Evolutionary conservation across 176 grass and related monocot genomes (phyloP).

Genomic region (Cenchrus fungigraminus): DNA sequence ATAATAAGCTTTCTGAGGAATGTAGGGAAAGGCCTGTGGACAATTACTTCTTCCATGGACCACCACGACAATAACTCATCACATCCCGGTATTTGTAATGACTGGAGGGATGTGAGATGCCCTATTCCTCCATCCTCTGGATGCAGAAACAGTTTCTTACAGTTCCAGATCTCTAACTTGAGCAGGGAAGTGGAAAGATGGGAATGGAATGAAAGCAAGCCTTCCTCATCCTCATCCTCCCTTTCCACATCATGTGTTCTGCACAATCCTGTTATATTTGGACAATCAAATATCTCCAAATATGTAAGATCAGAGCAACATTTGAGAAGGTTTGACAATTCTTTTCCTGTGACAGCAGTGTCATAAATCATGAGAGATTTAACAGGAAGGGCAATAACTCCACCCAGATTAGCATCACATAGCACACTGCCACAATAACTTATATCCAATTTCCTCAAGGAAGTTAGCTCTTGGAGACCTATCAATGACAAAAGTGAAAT

Average conservation of each 20-base stretch:
- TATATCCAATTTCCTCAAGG: neutral
- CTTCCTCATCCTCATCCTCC: neutral
- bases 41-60: neutral
- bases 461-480: conserved; percentile 1
- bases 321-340: conserved; percentile 5
- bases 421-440: neutral
- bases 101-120: neutral
- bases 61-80: neutral
- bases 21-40: neutral
- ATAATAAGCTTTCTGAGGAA: neutral
- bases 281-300: conserved; percentile 16
- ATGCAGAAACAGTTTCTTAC: neutral
- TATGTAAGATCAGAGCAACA: neutral
- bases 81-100: neutral
- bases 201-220: neutral
- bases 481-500: neutral
- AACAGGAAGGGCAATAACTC: neutral
- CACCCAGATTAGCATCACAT: neutral
- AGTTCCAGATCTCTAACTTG: conserved; percentile 5
- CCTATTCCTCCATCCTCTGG: conserved; percentile 1
- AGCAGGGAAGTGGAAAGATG: conserved; percentile 2
- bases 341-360: neutral
- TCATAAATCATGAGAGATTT: conserved; percentile 6
- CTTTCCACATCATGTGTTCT: neutral
- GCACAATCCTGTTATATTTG: neutral